Base-by-base conservation (phyloP, 768 basidiomycete genomes). In the Rhizopogon salebrosus region DNA sequence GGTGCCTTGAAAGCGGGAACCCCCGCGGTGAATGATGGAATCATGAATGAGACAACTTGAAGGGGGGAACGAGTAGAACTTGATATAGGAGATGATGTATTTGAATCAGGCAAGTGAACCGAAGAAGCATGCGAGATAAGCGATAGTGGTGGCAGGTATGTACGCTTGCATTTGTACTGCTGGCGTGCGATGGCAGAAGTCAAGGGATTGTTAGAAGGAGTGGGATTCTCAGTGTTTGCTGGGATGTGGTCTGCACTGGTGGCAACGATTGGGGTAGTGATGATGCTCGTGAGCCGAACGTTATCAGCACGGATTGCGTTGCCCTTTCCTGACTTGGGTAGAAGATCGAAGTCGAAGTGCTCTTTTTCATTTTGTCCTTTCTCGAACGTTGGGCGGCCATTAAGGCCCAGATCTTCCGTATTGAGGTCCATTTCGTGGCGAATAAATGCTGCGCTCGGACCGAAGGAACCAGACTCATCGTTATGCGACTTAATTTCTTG, bases 1-100 rank as follows among this genome's bases (percentile, higher is more conserved):
- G 87, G 85, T 20, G 79, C 70, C 18, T 82, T 77, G 56, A 91
- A 91, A 40, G 87, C 82, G 2, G 89, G 88, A 14, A 89, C 87
- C 10, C 64, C 66, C 18, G 60, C 57, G 23, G 64, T 70, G 34
- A 70, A 69, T 22, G 67, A 64, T 0, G 67, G 69, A 20, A 70
- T 54, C 31, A 62, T 46, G 31, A 46, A 46, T 14, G 45, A 34
- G 5, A 27, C 5, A 1, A n/a, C n/a, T n/a, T n/a, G n/a, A n/a
- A 46, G 14, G 20, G 45, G 45, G 7, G 36, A 46, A 29, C n/a
- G 60, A 40, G 4, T 65, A 39, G 27, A 55, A 48, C 45, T 27
- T 5, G 48, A 27, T 0, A 37, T 38, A 8, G 54, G 31, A 2
- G n/a, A 5, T 3, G 18, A 18, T 3, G 51, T 20, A 11, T 34